These are phyloP conservation scores for Starmera quercuum DNA, from an alignment of 805 yeast species.

Conservation along the genomic window DNA sequence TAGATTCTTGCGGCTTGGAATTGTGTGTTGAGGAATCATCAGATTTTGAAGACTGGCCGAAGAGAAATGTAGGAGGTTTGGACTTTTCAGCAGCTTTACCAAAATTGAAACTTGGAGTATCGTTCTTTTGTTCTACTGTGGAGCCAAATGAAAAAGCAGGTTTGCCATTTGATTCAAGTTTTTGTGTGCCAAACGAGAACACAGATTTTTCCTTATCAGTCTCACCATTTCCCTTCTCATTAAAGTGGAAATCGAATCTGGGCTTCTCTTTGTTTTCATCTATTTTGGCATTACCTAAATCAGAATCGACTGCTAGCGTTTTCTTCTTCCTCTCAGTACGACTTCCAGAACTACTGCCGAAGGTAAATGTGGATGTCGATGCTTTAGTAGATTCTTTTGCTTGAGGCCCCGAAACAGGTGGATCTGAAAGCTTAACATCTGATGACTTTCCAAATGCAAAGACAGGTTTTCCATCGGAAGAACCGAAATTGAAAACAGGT, in stretches of 20 bases:
- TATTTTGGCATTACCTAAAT: too few species aligned
- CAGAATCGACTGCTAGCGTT: too few species aligned
- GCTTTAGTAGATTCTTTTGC: neutral
- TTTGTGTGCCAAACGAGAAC: too few species aligned
- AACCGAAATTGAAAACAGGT: conserved; percentile 2
- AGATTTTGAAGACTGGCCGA: neutral
- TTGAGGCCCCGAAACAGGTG: conserved; percentile 5
- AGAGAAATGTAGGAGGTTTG: neutral
- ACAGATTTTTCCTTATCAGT: too few species aligned
- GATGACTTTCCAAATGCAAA: too few species aligned
- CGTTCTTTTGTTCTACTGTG: conserved; percentile 4
- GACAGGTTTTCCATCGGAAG: neutral
- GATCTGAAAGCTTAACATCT: conserved; percentile 8
- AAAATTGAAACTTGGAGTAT: conserved; percentile 11
- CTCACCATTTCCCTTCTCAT: too few species aligned
- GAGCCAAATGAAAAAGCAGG: conserved; percentile 16
- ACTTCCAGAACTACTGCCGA: neutral
- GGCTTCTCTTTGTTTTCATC: too few species aligned
- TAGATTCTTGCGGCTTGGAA: conserved; percentile 4
- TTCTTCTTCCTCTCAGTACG: conserved; percentile 1
- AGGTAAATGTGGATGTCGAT: conserved; percentile 1
- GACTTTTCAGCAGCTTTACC: conserved; percentile 7
- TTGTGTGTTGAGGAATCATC: conserved; percentile 1
- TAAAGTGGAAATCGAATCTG: too few species aligned
- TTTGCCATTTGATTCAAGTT: conserved; percentile 10